phyloP scores from a whole-genome alignment of 768 basidiomycete species.

The Lyophyllum semitale region DNA sequence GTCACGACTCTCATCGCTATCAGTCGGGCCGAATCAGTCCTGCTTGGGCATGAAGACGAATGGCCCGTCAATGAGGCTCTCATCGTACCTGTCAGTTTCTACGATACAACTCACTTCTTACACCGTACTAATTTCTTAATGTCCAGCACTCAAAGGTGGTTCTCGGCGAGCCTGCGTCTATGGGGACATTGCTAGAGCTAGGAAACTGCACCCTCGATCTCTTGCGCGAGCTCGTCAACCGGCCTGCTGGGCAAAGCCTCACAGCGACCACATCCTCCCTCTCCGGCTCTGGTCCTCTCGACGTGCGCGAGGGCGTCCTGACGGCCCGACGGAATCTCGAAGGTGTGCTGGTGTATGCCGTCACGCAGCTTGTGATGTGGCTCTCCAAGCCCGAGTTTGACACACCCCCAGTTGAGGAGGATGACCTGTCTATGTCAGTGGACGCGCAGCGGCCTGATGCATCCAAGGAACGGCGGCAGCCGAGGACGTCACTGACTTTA shows the following conservation, averaged over 20 bases:
- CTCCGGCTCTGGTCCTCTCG: slow-evolving; percentile 36
- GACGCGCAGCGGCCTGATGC: slow-evolving; percentile 30
- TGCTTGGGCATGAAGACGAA: slow-evolving; percentile 66
- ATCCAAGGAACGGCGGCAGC: slow-evolving; percentile 35
- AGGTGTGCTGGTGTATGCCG: slow-evolving; percentile 65
- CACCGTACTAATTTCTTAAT: slow-evolving; percentile 5
- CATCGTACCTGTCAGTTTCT: slow-evolving; percentile 59
- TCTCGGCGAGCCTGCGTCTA: slow-evolving; percentile 76
- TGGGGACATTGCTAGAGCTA: slow-evolving; percentile 87
- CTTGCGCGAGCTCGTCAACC: slow-evolving; percentile 63
- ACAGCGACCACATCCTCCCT: slow-evolving; percentile 31
- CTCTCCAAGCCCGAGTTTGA: slow-evolving; percentile 74
- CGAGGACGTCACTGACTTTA: slow-evolving; percentile 51
- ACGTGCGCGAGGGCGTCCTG: slow-evolving; percentile 58
- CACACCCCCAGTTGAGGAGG: slow-evolving; percentile 37
- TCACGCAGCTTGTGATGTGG: slow-evolving; percentile 81
- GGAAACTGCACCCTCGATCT: slow-evolving; percentile 78
- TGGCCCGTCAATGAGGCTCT: slow-evolving; percentile 73
- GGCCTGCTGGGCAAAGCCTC: slow-evolving; percentile 59
- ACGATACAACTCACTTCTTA: slow-evolving; percentile 26
- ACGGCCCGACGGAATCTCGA: slow-evolving; percentile 68
- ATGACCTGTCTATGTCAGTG: slow-evolving; percentile 37
- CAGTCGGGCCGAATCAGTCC: slow-evolving; percentile 67
- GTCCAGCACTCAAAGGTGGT: slow-evolving; percentile 83
- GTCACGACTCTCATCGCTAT: slow-evolving; percentile 69